Evolutionary conservation across 257 asterid genomes (phyloP).

Genomic region (Jacaranda copaia): DNA sequence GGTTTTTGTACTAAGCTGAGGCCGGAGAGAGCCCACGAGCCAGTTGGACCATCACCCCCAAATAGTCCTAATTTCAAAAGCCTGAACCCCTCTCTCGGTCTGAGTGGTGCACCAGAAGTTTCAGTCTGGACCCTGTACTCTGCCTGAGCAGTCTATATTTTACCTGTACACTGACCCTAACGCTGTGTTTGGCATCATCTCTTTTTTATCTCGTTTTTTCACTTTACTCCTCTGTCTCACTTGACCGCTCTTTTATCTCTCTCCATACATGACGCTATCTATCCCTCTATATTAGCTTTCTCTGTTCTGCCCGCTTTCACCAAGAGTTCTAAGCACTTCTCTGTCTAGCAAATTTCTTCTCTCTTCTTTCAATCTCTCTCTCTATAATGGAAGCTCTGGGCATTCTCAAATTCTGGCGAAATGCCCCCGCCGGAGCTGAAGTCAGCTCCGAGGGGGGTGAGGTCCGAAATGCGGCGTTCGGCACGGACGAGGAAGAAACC

Average conservation of each 20-base stretch:
- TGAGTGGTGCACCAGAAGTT: slow-evolving; percentile 35
- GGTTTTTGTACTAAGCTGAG: background rate
- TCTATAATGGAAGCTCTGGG: slow-evolving; percentile 68
- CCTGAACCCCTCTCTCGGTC: slow-evolving; percentile 30
- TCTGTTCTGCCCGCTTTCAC: background rate
- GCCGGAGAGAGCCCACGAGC: slow-evolving; percentile 2
- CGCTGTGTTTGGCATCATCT: slow-evolving; percentile 50
- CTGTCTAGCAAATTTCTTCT: background rate
- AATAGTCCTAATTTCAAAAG: slow-evolving; percentile 40
- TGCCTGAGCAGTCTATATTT: slow-evolving; percentile 17
- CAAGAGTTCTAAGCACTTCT: background rate
- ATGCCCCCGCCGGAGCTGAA: slow-evolving; percentile 41
- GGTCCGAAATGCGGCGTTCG: slow-evolving; percentile 39
- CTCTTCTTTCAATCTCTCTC: background rate
- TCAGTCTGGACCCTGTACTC: slow-evolving; percentile 19
- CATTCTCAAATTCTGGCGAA: slow-evolving; percentile 69
- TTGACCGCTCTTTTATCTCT: slow-evolving; percentile 30
- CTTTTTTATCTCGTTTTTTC: slow-evolving; percentile 34
- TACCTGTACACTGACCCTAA: slow-evolving; percentile 32
- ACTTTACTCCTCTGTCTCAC: slow-evolving; percentile 36
- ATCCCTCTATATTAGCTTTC: slow-evolving; percentile 41
- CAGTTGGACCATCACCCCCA: slow-evolving; percentile 30
- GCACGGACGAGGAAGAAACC: slow-evolving; percentile 43
- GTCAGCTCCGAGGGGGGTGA: slow-evolving; percentile 42
- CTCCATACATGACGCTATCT: slow-evolving; percentile 44